These are phyloP conservation scores for Populus hybrid DNA, from an alignment of 441 rosid genomes.

Conservation along the genomic window DNA sequence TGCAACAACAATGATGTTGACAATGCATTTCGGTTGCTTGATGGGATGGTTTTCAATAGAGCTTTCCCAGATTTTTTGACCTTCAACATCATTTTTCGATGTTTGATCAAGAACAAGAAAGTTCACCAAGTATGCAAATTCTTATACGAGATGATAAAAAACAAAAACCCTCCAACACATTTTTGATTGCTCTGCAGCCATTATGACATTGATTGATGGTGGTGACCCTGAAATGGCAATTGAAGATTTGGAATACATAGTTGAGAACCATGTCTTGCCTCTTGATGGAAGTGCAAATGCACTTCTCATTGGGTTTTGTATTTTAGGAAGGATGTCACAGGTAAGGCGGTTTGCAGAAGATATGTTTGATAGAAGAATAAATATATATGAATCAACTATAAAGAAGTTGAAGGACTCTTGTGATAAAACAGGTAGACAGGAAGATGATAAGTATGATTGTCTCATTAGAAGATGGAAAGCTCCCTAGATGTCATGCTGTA, in stretches of 20 bases:
- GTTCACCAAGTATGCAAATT: constrained; percentile 37
- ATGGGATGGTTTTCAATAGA: constrained; percentile 47
- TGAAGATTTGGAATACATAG: constrained; percentile 53
- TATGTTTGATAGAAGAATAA: constrained; percentile 46
- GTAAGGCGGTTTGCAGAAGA: constrained; percentile 41
- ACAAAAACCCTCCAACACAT: constrained; percentile 44
- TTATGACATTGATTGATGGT: constrained; percentile 36
- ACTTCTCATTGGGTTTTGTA: constrained; percentile 44
- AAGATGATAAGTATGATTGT: constrained; percentile 42
- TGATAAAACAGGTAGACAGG: constrained; percentile 33
- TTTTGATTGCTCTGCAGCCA: constrained; percentile 40
- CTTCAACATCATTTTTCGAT: constrained; percentile 45
- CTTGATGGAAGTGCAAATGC: constrained; percentile 45
- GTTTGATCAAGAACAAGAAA: constrained; percentile 44
- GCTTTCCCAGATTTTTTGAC: constrained; percentile 52
- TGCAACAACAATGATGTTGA: constrained; percentile 40
- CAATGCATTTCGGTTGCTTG: constrained; percentile 42
- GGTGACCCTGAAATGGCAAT: constrained; percentile 57
- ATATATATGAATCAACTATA: constrained; percentile 43
- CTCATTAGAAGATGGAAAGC: constrained; percentile 47
- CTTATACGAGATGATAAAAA: constrained; percentile 57
- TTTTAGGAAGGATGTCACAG: constrained; percentile 44
- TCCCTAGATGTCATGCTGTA: constrained; percentile 14
- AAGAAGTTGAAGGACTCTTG: constrained; percentile 39
- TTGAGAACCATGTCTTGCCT: constrained; percentile 35